Evolutionary conservation across 202 grass and related monocot species (phyloP), one percentile per base, ranked within the genome.

Genomic region (Bolboschoenoplectus hybrid): DNA sequence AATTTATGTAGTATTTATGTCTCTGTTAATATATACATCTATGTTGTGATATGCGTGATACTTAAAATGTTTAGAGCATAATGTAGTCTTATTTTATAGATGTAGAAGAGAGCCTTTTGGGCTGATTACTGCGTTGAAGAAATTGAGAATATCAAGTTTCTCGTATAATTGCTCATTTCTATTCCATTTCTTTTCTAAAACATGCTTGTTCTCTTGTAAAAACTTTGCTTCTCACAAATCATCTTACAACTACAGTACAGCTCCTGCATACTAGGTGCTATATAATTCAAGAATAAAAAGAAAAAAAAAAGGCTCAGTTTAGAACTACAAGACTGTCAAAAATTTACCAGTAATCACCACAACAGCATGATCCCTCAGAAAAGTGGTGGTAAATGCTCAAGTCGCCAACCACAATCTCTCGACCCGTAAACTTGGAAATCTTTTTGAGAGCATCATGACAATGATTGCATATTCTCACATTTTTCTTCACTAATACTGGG

Each of bases 321-420:
- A 10, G 16, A 73, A 82, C 20, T 82, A 47, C 39, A n/a, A 38
- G 56, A 55, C 40, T 35, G 57, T 16, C 68, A 57, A 51, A n/a
- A 58, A 41, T 63, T 95, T 90, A 98, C 95, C 93, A 94, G 76
- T 95, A 98, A 87, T 95, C 95, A 50, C 90, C 90, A 57, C 95
- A 98, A 79, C 87, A 92, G 81, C 95, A 98, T 19, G 87, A 93
- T 7, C 93, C 95, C 78, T 98, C 88, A 6, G 81, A 87, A 85
- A 98, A 93, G 74, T 94, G 84, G 35, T 98, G 95, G 60, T 91
- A 94, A 75, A 93, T 92, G 58, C 88, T 91, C 17, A 90, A 88
- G 78, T 98, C 91, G 1, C 95, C 90, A 26, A 95, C 87, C 81
- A 98, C 77, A 83, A 98, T 98, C 84, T 90, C 87, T 62, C 91